Evolutionary conservation across 2,329 filamentous ascomycete species (phyloP).

Genomic region (Rhynchosporium graminicola): DNA sequence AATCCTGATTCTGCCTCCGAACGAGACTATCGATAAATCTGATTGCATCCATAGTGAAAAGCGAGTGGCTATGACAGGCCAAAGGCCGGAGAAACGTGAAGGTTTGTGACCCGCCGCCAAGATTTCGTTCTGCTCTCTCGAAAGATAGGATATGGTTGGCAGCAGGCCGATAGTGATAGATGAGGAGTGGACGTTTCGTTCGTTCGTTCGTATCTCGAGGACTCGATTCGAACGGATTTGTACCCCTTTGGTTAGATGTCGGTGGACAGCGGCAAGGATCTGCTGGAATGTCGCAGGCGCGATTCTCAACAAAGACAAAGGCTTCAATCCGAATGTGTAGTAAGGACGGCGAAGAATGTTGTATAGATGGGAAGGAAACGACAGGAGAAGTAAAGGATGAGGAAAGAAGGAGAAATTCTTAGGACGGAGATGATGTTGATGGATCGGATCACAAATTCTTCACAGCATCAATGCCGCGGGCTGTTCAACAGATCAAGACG

Average conservation of each 20-base stretch:
- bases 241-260: conserved; percentile 32
- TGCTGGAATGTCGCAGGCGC: conserved; percentile 24
- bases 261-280: conserved; percentile 18
- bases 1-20: conserved; percentile 25
- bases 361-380: conserved; percentile 14
- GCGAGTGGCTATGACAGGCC: conserved; percentile 39
- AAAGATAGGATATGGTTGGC: not conserved
- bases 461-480: conserved; percentile 22
- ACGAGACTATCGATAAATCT: conserved; percentile 23
- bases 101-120: conserved; percentile 17
- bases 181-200: not conserved
- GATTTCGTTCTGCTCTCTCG: conserved; percentile 7
- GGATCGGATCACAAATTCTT: not conserved
- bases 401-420: conserved; percentile 12
- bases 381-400: conserved; percentile 12
- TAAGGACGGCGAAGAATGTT: not conserved
- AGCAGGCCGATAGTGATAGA: conserved; percentile 11
- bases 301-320: conserved; percentile 16
- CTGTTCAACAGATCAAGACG: not conserved
- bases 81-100: conserved; percentile 31
- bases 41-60: conserved; percentile 32
- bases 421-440: not conserved
- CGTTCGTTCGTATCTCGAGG: conserved; percentile 1
- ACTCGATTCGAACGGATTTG: conserved; percentile 16
- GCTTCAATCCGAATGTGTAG: not conserved